Base-by-base conservation (phyloP, 2,329 filamentous ascomycete species). In the Trichoderma endophyticum region DNA sequence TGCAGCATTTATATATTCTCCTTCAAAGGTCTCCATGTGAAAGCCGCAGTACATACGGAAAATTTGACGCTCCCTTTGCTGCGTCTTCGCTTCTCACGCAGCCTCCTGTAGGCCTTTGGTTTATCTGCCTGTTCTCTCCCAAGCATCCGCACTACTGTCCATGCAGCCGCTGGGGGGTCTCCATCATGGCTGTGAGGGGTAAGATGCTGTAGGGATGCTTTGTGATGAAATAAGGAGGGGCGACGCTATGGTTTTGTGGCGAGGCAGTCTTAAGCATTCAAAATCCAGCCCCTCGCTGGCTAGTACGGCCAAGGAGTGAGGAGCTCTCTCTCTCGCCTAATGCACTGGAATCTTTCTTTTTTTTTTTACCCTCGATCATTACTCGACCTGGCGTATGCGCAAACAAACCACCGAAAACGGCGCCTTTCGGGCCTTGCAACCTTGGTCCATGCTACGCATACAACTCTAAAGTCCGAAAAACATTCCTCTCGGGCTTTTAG, bases 81-180 rank as follows among this genome's bases (percentile, higher is more conserved):
- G 26, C 56, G 21, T 12, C 28, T 26, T 34, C 14, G 28, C 36
- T 54, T 62, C 28, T 30, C 28, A 54, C 30, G n/a, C 28, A 26
- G 28, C 9, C 15, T 36, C 24, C 57, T 30, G 56, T 11, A 30
- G 54, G 32, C 3, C 51, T 28, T 57, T 57, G 36, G 32, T 67
- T 59, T 59, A 51, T 39, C 66, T 43, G 30, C 39, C 26, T 24
- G 9, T 7, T 11, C 36, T 54, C 28, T 48, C 39, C 39, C 39
- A 62, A 69, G 54, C 66, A 62, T 9, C 39, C 26, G 57, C 66
- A 34, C 66, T 43, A 69, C 48, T n/a, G 36, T 57, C 68, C 9
- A 64, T 70, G 68, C 60, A 64, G 68, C 68, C 32, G 48, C 36
- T 60, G 62, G 69, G 69, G 62, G 26, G 60, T 34, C 69, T 64